These are phyloP conservation scores for Corymbia calophylla DNA, from an alignment of 441 rosid genomes.

Conservation along the genomic window DNA sequence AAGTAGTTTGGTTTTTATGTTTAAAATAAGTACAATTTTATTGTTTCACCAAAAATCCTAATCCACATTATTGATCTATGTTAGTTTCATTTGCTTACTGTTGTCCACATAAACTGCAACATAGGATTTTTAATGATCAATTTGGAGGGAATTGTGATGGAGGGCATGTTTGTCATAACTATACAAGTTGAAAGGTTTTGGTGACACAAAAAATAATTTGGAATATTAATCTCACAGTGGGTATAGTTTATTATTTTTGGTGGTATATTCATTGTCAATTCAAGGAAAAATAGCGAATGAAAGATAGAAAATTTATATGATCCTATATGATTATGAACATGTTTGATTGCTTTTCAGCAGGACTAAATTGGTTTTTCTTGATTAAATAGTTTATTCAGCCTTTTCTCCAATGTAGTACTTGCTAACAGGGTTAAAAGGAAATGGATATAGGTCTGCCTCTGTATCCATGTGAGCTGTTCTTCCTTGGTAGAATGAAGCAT, in stretches of 20 bases:
- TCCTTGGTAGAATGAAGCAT: not conserved
- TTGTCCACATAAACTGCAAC: not conserved
- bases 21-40: not conserved
- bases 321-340: not conserved
- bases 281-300: not conserved
- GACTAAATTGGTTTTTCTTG: not conserved
- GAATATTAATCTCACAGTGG: not conserved
- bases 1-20: not conserved
- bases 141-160: not conserved
- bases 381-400: not conserved
- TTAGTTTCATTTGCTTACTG: not conserved
- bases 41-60: not conserved
- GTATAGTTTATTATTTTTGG: not conserved
- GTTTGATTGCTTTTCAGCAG: not conserved
- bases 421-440: not conserved
- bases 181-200: accelerated
- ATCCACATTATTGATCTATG: not conserved
- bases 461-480: not conserved
- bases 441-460: not conserved
- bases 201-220: not conserved
- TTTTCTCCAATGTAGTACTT: not conserved
- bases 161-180: accelerated
- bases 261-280: not conserved
- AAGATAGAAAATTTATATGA: not conserved
- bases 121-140: accelerated